Base-by-base conservation (phyloP, 306 rosid species). In the Crotalaria pallida region DNA sequence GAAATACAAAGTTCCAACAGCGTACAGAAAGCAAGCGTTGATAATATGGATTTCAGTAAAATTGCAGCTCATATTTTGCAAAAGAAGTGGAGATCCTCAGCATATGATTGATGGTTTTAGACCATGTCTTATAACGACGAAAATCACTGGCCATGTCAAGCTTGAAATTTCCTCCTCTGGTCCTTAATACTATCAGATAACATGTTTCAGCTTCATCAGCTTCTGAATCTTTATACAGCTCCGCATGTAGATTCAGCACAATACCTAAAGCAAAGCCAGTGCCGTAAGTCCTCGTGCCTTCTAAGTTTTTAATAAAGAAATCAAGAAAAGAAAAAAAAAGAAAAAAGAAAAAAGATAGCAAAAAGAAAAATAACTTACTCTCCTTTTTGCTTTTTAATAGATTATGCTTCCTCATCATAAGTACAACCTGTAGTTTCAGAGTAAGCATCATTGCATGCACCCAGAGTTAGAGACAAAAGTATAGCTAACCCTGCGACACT, bases 71-170 rank as follows among this genome's bases (percentile, higher is more conserved):
- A 15, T 80, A 81, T 80, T 88, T 88, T 7, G 87, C 80, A 51
- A 88, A 77, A 31, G 98, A 83, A 86, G 88, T 59, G 23, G 96
- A 84, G 36, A 91, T 80, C 75, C 69, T 67, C 3, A 95, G 84
- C 96, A 89, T 84, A 29, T 89, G 97, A 61, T 82, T 89, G 69
- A 95, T 86, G 55, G 97, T 77, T 0, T 81, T 70, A 44, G 89
- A 80, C 97, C 97, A 91, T 58, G 88, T 86, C 67, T 82, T 89
- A 79, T 91, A 89, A 16, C 84, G 86, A 10, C 79, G 84, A 69
- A 71, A 79, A 79, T 91, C 89, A 71, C 82, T 88, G 0, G 62
- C 92, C 96, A 95, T 87, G 81, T 91, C 99, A 43, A 95, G 80
- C 85, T 95, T 91, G 91, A 91, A 89, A 6, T 64, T 57, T 3